phyloP scores from a whole-genome alignment of 2,329 filamentous ascomycete species.

The Sporothrix protearum region DNA sequence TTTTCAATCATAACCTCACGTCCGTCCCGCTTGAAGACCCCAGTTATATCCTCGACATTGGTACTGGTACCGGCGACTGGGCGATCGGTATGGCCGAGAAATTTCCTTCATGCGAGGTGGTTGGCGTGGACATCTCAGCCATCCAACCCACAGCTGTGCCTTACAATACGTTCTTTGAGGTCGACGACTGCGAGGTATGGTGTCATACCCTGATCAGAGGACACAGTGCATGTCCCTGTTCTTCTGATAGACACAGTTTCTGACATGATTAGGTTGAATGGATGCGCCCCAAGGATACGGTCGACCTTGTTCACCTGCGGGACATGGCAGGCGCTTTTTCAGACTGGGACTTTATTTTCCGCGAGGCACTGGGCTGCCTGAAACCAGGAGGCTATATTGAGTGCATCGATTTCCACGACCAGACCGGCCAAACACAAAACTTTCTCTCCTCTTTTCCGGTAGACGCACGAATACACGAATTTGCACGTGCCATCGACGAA shows the following conservation, averaged over 20 bases:
- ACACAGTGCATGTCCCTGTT: neutral
- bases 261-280: constrained; percentile 41
- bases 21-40: constrained; percentile 39
- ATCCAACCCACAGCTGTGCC: constrained; percentile 56
- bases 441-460: constrained; percentile 35
- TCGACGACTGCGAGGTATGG: constrained; percentile 52
- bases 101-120: constrained; percentile 53
- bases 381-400: constrained; percentile 54
- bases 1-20: constrained; percentile 36
- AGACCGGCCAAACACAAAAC: constrained; percentile 36
- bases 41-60: constrained; percentile 53
- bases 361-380: constrained; percentile 50
- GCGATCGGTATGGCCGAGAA: constrained; percentile 52
- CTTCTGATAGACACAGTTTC: neutral
- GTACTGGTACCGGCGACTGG: constrained; percentile 56
- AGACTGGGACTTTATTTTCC: constrained; percentile 55
- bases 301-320: constrained; percentile 57
- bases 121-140: constrained; percentile 57
- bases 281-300: constrained; percentile 50
- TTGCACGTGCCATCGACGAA: constrained; percentile 31
- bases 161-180: constrained; percentile 57
- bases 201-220: too few species aligned
- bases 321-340: constrained; percentile 54
- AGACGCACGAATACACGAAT: constrained; percentile 43
- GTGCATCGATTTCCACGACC: constrained; percentile 42